phyloP scores from a whole-genome alignment of 2,329 filamentous ascomycete species.

The Plenodomus lindquistii region DNA sequence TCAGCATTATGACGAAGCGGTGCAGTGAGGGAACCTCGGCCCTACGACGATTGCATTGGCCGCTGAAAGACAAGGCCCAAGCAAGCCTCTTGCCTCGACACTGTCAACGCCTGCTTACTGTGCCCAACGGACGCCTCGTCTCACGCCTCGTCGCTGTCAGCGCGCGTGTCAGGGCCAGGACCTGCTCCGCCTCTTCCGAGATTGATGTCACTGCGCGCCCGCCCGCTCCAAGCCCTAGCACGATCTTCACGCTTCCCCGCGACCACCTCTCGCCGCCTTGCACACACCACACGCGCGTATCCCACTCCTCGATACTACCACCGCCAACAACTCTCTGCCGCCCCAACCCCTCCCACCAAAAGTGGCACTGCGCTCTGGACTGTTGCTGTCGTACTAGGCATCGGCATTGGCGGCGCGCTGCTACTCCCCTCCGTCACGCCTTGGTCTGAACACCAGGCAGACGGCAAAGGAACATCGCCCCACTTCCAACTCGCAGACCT shows the following conservation, averaged over 20 bases:
- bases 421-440: conserved; percentile 26
- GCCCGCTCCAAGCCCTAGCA: conserved; percentile 18
- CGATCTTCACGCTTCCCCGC: conserved; percentile 9
- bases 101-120: background rate
- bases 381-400: conserved; percentile 30
- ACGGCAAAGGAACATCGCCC: conserved; percentile 9
- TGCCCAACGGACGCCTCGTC: background rate
- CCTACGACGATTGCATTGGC: background rate
- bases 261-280: conserved; percentile 13
- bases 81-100: too few relatives aligned
- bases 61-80: background rate
- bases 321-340: conserved; percentile 6
- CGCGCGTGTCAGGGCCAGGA: background rate
- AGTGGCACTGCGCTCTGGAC: conserved; percentile 35
- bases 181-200: background rate
- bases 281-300: background rate
- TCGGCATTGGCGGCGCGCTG: conserved; percentile 40
- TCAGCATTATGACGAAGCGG: background rate
- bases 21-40: background rate
- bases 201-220: conserved; percentile 32
- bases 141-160: too few relatives aligned
- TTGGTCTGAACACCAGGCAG: conserved; percentile 9
- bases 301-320: background rate
- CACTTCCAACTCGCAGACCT: conserved; percentile 25
- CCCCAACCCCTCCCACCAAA: conserved; percentile 11